Percentiles rank a stretch among this genome's conserved stretches.
These are phyloP conservation scores for Pterocarpus santalinus DNA, from an alignment of 306 rosid genomes.

Conservation along the genomic window DNA sequence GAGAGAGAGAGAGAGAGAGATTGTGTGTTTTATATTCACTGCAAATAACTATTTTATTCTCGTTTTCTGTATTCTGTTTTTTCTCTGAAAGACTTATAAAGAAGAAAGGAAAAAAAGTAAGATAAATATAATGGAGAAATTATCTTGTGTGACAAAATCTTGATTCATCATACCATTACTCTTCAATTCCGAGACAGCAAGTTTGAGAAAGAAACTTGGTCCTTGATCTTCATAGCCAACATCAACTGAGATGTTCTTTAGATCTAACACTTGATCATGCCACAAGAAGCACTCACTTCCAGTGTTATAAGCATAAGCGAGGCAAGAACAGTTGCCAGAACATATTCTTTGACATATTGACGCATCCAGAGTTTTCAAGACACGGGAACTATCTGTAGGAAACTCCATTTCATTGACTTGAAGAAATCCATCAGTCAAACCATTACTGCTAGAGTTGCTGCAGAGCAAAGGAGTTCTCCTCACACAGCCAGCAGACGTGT, in stretches of 20 bases:
- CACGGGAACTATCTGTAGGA: too few relatives aligned
- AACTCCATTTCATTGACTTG: too few relatives aligned
- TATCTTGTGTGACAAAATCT: neutral
- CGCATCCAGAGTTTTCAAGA: too few relatives aligned
- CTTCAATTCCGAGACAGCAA: neutral
- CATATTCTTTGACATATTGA: slow-evolving; percentile 3
- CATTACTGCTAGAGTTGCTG: neutral
- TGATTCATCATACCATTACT: slow-evolving; percentile 10
- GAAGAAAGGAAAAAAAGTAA: too few relatives aligned
- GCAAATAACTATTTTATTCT: too few relatives aligned
- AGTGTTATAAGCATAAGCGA: slow-evolving; percentile 21
- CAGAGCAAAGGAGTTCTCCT: slow-evolving; percentile 23
- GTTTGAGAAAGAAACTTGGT: slow-evolving; percentile 30
- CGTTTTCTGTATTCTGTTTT: too few relatives aligned
- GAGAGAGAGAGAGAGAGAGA: too few relatives aligned
- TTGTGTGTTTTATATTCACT: too few relatives aligned
- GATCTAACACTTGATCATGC: neutral
- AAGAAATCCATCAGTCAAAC: neutral
- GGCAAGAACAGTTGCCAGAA: neutral
- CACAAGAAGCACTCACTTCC: neutral
- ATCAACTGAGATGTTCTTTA: slow-evolving; percentile 20
- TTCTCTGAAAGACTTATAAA: too few relatives aligned
- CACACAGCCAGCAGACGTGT: neutral
- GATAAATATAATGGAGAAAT: too few relatives aligned
- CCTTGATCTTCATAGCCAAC: neutral